Evolutionary conservation across 495 filamentous ascomycete genomes (phyloP).

Genomic region (Staphylotrichum longicolle): DNA sequence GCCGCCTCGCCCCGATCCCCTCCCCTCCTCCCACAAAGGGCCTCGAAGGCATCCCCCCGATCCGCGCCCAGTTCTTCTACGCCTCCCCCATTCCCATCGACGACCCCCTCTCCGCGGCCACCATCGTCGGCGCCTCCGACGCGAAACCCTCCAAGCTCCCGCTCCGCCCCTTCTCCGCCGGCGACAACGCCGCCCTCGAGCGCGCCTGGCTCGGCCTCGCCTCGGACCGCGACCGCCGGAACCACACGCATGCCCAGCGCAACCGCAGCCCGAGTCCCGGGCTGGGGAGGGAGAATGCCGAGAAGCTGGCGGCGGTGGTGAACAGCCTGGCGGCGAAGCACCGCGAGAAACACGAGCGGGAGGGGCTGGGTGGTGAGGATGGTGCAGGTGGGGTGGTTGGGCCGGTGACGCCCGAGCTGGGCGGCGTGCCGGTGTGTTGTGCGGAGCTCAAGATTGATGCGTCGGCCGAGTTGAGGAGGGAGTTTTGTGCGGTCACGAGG

Average conservation of each 20-base stretch:
- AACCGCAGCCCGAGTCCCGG: constrained; percentile 32
- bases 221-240: constrained; percentile 44
- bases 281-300: constrained; percentile 37
- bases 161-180: constrained; percentile 72
- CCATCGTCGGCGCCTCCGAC: constrained; percentile 52
- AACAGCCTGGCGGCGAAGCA: constrained; percentile 40
- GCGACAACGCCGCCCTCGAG: constrained; percentile 72
- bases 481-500: constrained; percentile 47
- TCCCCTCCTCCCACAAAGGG: constrained; percentile 31
- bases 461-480: constrained; percentile 41
- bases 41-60: constrained; percentile 49
- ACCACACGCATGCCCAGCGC: constrained; percentile 37
- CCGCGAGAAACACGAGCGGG: constrained; percentile 34
- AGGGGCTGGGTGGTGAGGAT: constrained; percentile 25
- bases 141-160: constrained; percentile 52
- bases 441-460: constrained; percentile 43
- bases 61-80: constrained; percentile 79
- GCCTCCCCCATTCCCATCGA: constrained; percentile 73
- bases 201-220: constrained; percentile 63
- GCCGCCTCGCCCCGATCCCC: constrained; percentile 42
- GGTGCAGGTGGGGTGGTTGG: background rate
- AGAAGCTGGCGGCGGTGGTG: constrained; percentile 48
- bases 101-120: constrained; percentile 71
- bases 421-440: constrained; percentile 38
- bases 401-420: background rate